phyloP scores from a whole-genome alignment of 1,139 yeast species.

The Schwanniomyces etchellsii region DNA sequence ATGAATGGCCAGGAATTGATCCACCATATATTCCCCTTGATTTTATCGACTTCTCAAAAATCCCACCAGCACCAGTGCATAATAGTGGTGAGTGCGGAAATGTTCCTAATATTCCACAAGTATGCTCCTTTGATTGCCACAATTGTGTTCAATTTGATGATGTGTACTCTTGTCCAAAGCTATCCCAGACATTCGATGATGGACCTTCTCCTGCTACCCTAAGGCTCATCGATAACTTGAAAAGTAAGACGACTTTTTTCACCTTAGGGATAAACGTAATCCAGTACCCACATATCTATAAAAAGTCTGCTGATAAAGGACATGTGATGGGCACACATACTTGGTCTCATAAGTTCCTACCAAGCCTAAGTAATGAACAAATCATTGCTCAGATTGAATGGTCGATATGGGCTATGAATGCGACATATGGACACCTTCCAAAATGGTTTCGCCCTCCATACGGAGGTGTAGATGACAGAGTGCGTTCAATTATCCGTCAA shows the following conservation, averaged over 20 bases:
- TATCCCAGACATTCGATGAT: constrained; percentile 91
- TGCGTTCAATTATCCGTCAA: constrained; percentile 71
- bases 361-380: constrained; percentile 69
- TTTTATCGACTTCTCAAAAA: constrained; percentile 50
- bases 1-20: constrained; percentile 75
- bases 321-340: constrained; percentile 87
- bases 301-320: constrained; percentile 50
- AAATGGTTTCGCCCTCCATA: constrained; percentile 95
- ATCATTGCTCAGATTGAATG: constrained; percentile 87
- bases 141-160: constrained; percentile 79
- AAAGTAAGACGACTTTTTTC: constrained; percentile 66
- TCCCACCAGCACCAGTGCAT: constrained; percentile 49
- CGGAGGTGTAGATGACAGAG: constrained; percentile 87
- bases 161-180: constrained; percentile 61
- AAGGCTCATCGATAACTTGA: constrained; percentile 47
- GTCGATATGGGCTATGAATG: constrained; percentile 98
- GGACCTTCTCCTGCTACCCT: constrained; percentile 81
- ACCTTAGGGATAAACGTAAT: constrained; percentile 80
- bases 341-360: constrained; percentile 87
- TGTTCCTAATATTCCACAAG: constrained; percentile 28
- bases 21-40: constrained; percentile 86
- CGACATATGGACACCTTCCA: constrained; percentile 84
- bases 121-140: constrained; percentile 84
- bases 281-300: constrained; percentile 68
- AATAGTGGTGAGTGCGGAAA: constrained; percentile 55